phyloP scores from a whole-genome alignment of 169 alveolate genomes.

The Eimeria brunetti region DNA sequence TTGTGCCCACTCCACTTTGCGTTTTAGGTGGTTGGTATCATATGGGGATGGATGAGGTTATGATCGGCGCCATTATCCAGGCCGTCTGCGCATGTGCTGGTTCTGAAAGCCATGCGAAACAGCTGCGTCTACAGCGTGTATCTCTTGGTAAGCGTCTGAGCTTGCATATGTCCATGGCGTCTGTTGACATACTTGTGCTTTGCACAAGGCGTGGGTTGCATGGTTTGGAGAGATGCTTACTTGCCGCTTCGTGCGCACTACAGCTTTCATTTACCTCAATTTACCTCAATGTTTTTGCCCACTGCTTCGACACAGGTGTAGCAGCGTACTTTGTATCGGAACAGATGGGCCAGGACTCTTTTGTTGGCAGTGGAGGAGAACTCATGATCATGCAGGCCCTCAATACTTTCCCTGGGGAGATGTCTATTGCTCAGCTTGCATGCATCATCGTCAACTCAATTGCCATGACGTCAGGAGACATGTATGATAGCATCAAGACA shows the following conservation, averaged over 20 bases:
- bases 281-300: background rate
- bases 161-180: background rate
- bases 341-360: constrained; percentile 85
- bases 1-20: background rate
- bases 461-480: constrained; percentile 81
- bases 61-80: constrained; percentile 82
- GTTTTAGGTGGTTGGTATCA: constrained; percentile 80
- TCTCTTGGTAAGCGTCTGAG: constrained; percentile 76
- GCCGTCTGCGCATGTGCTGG: constrained; percentile 84
- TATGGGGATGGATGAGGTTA: constrained; percentile 83
- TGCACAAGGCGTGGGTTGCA: background rate
- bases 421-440: constrained; percentile 73
- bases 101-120: constrained; percentile 85
- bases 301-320: constrained; percentile 57
- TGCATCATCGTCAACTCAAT: constrained; percentile 78
- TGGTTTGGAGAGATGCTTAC: background rate
- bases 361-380: constrained; percentile 84
- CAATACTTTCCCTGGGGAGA: constrained; percentile 83
- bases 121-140: constrained; percentile 86
- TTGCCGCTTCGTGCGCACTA: background rate
- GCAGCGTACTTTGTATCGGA: constrained; percentile 85
- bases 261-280: background rate
- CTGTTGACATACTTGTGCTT: background rate
- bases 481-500: constrained; percentile 79
- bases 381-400: constrained; percentile 82